Conservation (phyloP, 2,329 filamentous ascomycete species). For the Apiospora kogelbergensis region DNA sequence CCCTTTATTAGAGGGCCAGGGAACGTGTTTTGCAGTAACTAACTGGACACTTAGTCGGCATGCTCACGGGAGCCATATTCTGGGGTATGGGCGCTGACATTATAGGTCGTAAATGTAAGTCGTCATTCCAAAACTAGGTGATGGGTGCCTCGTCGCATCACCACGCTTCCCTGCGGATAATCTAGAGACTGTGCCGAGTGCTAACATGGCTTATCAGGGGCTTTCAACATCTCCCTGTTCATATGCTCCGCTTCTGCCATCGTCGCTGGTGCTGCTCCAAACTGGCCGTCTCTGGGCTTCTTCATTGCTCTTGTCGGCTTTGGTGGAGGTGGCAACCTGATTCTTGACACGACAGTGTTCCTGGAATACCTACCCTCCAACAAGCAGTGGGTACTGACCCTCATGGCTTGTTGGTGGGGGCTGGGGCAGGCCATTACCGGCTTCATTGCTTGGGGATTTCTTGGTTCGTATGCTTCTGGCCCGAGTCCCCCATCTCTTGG, state of each 20-base stretch:
- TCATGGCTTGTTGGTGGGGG: slow-evolving; percentile 59
- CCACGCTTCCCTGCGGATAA: not conserved
- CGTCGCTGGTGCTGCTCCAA: slow-evolving; percentile 65
- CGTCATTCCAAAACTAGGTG: not conserved
- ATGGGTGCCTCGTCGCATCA: not conserved
- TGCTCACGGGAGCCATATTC: slow-evolving; percentile 59
- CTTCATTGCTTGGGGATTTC: slow-evolving; percentile 50
- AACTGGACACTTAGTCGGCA: slow-evolving; percentile 36
- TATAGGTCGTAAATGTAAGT: slow-evolving; percentile 58
- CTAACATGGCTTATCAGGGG: slow-evolving; percentile 26
- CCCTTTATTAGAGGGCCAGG: not conserved
- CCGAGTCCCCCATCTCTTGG: not conserved
- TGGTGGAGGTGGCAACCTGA: slow-evolving; percentile 62
- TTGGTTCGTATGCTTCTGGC: slow-evolving; percentile 33
- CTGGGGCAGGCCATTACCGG: slow-evolving; percentile 48
- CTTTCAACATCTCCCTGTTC: slow-evolving; percentile 68
- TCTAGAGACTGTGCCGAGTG: not conserved
- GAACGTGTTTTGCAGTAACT: not conserved
- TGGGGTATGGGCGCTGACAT: slow-evolving; percentile 69
- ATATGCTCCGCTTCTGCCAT: slow-evolving; percentile 62
- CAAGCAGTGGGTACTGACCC: slow-evolving; percentile 64
- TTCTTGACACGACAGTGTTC: slow-evolving; percentile 58
- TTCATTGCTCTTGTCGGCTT: slow-evolving; percentile 65
- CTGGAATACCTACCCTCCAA: slow-evolving; percentile 47
- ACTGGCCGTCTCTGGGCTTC: slow-evolving; percentile 62